Base-by-base conservation (phyloP, 1,284 basidiomycete genomes). In the Sporisorium graminicola region DNA sequence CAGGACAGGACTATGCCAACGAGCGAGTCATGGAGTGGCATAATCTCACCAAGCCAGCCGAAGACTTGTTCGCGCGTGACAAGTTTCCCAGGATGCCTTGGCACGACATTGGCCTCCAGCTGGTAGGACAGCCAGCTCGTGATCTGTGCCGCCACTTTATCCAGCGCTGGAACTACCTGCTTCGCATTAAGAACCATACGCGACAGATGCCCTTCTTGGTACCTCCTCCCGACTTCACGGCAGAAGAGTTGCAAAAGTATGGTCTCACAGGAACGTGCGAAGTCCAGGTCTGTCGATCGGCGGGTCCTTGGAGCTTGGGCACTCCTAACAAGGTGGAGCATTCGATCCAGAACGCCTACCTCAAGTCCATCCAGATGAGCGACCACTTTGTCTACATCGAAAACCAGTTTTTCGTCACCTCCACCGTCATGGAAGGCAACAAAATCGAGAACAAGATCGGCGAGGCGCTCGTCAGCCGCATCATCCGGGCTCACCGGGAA, bases 331-430 rank as follows among this genome's bases (percentile, higher is more conserved):
- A 90, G 80, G 90, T 93, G 51, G 96, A 99, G 86, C 91, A 93
- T 81, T 98, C 95, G 13, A 95, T 98, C 58, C 94, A 96, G 86
- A 95, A 94, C 80, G 95, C 95, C 12, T 98, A 98, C 83, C 87
- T 95, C 75, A 74, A 83, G 94, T 94, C 94, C 2, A 99, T 99
- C 65, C 92, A 98, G 86, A 89, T 94, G 84, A 97, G 94, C 20
- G 94, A 98, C 70, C 93, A 88, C 78, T 88, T 88, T 79, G 85
- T 88, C 55, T 88, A 88, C 78, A 87, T 88, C 70, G 95, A 98
- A 86, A 98, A 99, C 84, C 96, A 99, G 86, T 99, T 98, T 88
- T 99, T 99, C 87, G 95, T 99, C 83, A 93, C 95, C 0, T 97
- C 93, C 90, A 98, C 96, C 0, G 88, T 91, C 1, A 91, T 96